Percentiles rank a stretch among this genome's conserved stretches.
Evolutionary conservation across 345 rosid species (phyloP).

Genomic region (Orychophragmus violaceus): DNA sequence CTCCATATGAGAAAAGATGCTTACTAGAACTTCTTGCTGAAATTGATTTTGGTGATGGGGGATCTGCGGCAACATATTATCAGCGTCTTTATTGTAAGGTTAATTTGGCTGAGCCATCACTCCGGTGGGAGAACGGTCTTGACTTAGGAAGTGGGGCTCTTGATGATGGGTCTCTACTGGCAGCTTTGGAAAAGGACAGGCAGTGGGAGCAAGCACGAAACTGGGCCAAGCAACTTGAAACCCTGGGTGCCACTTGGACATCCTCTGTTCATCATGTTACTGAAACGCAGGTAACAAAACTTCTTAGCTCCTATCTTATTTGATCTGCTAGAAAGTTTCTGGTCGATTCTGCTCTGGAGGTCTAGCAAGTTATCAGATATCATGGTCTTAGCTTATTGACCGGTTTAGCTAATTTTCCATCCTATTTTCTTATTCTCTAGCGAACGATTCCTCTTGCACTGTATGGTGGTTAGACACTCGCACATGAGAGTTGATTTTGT

Average conservation of each 20-base stretch:
- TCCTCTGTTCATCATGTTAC: constrained; percentile 83
- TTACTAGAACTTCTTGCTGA: constrained; percentile 85
- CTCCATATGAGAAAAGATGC: constrained; percentile 96
- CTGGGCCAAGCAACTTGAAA: constrained; percentile 98
- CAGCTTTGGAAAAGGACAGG: constrained; percentile 73
- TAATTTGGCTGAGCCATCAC: constrained; percentile 83
- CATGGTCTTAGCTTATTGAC: constrained; percentile 10
- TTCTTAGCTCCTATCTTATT: constrained; percentile 12
- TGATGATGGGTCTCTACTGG: constrained; percentile 85
- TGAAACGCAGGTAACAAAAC: constrained; percentile 75
- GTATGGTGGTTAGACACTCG: not conserved
- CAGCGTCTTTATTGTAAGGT: constrained; percentile 86
- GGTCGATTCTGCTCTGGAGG: constrained; percentile 3
- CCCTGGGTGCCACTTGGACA: constrained; percentile 80
- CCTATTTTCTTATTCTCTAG: not conserved
- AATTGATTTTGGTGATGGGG: constrained; percentile 94
- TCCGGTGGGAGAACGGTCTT: constrained; percentile 59
- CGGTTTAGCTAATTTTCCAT: constrained; percentile 3
- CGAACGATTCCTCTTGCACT: constrained; percentile 5
- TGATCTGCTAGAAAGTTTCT: constrained; percentile 11
- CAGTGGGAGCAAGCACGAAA: constrained; percentile 97
- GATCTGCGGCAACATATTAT: constrained; percentile 67
- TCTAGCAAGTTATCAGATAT: constrained; percentile 12
- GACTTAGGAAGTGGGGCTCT: constrained; percentile 78
- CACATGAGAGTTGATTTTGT: constrained; percentile 4